Evolutionary conservation across 768 basidiomycete species (phyloP).

Genomic region (Tylopilus felleus): DNA sequence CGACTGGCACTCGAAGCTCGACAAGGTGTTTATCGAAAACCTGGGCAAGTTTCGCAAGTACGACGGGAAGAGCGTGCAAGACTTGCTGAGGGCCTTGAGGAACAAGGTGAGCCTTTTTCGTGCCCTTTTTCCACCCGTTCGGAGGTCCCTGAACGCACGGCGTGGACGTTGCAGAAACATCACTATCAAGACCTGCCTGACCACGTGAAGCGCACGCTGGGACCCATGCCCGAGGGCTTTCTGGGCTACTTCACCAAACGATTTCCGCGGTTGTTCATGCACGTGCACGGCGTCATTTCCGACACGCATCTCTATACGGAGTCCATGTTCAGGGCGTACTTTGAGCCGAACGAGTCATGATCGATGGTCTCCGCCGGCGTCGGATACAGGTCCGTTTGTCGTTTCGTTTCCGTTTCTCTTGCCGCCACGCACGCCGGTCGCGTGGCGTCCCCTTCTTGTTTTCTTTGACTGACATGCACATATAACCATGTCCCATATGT

Average conservation of each 20-base stretch:
- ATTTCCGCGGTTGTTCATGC: conserved; percentile 89
- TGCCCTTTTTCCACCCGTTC: not conserved
- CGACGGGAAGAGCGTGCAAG: conserved; percentile 86
- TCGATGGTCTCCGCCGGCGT: not conserved
- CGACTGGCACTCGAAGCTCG: conserved; percentile 87
- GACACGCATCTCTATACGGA: conserved; percentile 72
- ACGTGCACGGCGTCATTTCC: conserved; percentile 83
- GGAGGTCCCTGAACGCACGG: conserved; percentile 4
- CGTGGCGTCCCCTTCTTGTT: not conserved
- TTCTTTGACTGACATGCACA: not conserved
- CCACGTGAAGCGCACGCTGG: conserved; percentile 82
- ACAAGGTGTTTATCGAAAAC: conserved; percentile 89
- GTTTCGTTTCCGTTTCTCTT: too few relatives aligned
- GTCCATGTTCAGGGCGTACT: conserved; percentile 89
- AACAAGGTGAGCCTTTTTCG: conserved; percentile 73
- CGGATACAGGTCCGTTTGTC: not conserved
- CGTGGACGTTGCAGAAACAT: conserved; percentile 69
- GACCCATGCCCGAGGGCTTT: conserved; percentile 90
- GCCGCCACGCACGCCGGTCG: not conserved
- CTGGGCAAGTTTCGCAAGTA: conserved; percentile 98
- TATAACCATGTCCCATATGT: conserved; percentile 2
- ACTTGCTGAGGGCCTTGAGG: conserved; percentile 85
- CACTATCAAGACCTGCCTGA: conserved; percentile 97
- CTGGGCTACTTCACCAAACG: conserved; percentile 88
- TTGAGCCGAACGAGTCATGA: conserved; percentile 59